Percentiles rank a stretch among this genome's conserved stretches.
Evolutionary conservation across 805 yeast species (phyloP).

Genomic region (Nakazawaea ishiwadae): DNA sequence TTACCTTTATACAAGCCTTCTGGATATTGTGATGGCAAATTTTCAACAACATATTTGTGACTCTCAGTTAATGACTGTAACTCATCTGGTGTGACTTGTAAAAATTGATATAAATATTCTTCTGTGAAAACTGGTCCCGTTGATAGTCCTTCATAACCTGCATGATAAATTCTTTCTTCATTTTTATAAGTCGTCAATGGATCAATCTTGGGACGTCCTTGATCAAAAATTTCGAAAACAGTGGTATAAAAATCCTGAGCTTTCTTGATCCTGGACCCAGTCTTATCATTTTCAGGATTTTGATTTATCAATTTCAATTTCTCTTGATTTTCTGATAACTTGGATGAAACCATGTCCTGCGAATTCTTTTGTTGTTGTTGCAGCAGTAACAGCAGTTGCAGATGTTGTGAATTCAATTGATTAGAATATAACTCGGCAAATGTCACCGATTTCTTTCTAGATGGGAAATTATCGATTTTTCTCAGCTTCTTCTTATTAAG

Average conservation of each 20-base stretch:
- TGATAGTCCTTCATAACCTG: conserved; percentile 40
- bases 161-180: conserved; percentile 47
- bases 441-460: conserved; percentile 9
- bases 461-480: neutral
- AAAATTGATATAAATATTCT: conserved; percentile 44
- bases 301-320: conserved; percentile 19
- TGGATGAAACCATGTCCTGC: conserved; percentile 5
- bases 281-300: conserved; percentile 25
- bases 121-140: conserved; percentile 43
- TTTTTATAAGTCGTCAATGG: conserved; percentile 39
- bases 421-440: conserved; percentile 11
- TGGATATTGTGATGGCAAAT: conserved; percentile 43
- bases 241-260: conserved; percentile 38
- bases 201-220: conserved; percentile 33
- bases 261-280: conserved; percentile 26
- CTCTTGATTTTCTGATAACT: conserved; percentile 12
- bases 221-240: conserved; percentile 36
- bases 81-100: conserved; percentile 40
- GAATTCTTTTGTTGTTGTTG: neutral
- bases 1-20: conserved; percentile 42
- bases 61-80: conserved; percentile 38
- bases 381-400: neutral
- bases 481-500: neutral
- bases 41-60: conserved; percentile 39
- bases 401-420: conserved; percentile 3